phyloP scores from a whole-genome alignment of 2,329 filamentous ascomycete genomes.

The Fusarium bactridioides region DNA sequence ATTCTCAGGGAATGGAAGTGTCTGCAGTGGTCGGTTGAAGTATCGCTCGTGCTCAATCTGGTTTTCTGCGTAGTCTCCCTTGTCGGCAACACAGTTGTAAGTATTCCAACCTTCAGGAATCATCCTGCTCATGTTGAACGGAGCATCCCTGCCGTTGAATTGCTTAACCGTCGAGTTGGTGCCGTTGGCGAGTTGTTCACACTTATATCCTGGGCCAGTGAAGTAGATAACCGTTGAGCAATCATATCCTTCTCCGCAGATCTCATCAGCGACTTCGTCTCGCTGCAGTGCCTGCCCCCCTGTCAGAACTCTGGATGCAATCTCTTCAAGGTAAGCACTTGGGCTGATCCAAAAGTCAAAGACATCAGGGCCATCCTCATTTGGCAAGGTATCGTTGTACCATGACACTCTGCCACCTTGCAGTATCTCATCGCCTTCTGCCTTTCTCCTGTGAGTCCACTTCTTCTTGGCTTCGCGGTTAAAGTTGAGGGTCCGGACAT shows the following conservation, averaged over 20 bases:
- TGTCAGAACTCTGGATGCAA: slow-evolving; percentile 13
- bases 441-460: background rate
- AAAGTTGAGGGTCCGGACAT: slow-evolving; percentile 28
- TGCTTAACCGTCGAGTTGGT: background rate
- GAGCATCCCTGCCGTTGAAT: background rate
- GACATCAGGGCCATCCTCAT: background rate
- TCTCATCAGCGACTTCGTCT: slow-evolving; percentile 6
- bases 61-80: slow-evolving; percentile 13
- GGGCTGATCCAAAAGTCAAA: slow-evolving; percentile 27
- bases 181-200: slow-evolving; percentile 1
- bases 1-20: background rate
- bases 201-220: slow-evolving; percentile 24
- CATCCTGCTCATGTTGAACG: slow-evolving; percentile 24
- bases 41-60: background rate
- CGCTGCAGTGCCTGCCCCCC: slow-evolving; percentile 9
- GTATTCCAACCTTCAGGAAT: slow-evolving; percentile 11
- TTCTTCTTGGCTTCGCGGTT: background rate
- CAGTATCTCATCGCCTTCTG: background rate
- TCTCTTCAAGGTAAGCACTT: background rate
- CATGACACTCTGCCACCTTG: slow-evolving; percentile 10
- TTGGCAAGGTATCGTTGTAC: slow-evolving; percentile 3
- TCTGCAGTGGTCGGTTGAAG: background rate
- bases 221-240: slow-evolving; percentile 26
- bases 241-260: slow-evolving; percentile 23
- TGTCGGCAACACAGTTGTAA: slow-evolving; percentile 6